These are phyloP conservation scores for Aspergillus kassunensis DNA, from an alignment of 495 filamentous ascomycete genomes.

Conservation along the genomic window DNA sequence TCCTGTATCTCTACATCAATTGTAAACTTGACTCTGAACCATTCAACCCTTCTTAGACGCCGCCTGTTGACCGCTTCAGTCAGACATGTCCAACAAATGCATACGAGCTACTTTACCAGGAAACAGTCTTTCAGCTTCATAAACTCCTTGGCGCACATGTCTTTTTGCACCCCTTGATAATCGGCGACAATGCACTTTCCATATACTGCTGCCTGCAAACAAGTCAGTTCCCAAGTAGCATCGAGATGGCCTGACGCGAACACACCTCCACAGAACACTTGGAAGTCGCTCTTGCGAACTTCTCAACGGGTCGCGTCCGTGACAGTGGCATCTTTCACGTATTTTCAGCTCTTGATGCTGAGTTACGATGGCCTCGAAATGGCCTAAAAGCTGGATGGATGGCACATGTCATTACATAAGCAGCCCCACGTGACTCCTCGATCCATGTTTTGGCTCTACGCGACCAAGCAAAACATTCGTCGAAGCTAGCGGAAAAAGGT, in stretches of 20 bases:
- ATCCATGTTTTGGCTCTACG: conserved; percentile 16
- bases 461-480: conserved; percentile 16
- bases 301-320: conserved; percentile 71
- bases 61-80: conserved; percentile 21
- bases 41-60: conserved; percentile 35
- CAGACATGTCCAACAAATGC: neutral
- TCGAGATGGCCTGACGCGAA: neutral
- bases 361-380: neutral
- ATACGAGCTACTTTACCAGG: conserved; percentile 52
- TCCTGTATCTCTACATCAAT: too few species aligned
- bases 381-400: neutral
- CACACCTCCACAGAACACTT: conserved; percentile 80
- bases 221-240: conserved; percentile 11
- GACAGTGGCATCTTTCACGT: conserved; percentile 13
- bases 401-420: conserved; percentile 13
- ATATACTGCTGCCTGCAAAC: conserved; percentile 69
- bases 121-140: conserved; percentile 84
- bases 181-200: conserved; percentile 90
- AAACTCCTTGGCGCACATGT: conserved; percentile 87
- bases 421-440: conserved; percentile 12
- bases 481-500: conserved; percentile 5
- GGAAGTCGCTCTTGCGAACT: conserved; percentile 75
- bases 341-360: neutral
- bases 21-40: conserved; percentile 15
- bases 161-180: conserved; percentile 86